Percentiles rank a stretch among this genome's conserved stretches.
Evolutionary conservation across 2,329 filamentous ascomycete genomes (phyloP).

Genomic region (Aspergillus novoparasiticus): DNA sequence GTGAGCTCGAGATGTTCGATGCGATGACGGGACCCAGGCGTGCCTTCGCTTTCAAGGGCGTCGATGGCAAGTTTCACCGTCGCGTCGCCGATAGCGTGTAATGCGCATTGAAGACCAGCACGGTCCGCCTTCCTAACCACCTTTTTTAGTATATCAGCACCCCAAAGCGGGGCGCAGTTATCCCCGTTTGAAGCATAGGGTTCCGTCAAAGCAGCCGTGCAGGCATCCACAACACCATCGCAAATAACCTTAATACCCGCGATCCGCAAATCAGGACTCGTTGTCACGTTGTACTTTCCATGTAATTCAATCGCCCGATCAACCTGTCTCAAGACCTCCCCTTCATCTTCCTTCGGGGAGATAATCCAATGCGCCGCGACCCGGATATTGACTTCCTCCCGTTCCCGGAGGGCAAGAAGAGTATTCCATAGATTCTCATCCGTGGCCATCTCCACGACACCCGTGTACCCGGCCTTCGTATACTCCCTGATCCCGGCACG

Average conservation of each 20-base stretch:
- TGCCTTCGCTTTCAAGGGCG: slow-evolving; percentile 29
- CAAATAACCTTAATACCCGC: slow-evolving; percentile 54
- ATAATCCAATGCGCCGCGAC: slow-evolving; percentile 54
- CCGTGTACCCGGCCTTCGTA: slow-evolving; percentile 50
- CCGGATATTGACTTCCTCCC: slow-evolving; percentile 39
- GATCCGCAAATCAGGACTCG: slow-evolving; percentile 47
- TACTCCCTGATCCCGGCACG: slow-evolving; percentile 48
- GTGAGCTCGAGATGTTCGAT: slow-evolving; percentile 57
- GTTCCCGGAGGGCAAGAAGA: slow-evolving; percentile 38
- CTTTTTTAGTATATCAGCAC: slow-evolving; percentile 39
- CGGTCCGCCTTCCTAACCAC: slow-evolving; percentile 48
- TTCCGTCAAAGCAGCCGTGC: slow-evolving; percentile 25
- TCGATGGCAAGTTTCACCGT: slow-evolving; percentile 51
- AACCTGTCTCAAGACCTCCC: slow-evolving; percentile 47
- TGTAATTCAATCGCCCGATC: slow-evolving; percentile 48
- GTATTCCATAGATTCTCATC: slow-evolving; percentile 52
- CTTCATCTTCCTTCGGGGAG: slow-evolving; percentile 40
- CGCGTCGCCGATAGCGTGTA: slow-evolving; percentile 55
- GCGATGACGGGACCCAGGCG: slow-evolving; percentile 46
- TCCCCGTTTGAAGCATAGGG: slow-evolving; percentile 40
- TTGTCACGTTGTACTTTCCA: slow-evolving; percentile 41
- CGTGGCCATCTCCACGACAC: slow-evolving; percentile 55
- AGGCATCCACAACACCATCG: slow-evolving; percentile 55
- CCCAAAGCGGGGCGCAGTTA: slow-evolving; percentile 48
- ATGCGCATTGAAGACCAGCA: slow-evolving; percentile 50